Evolutionary conservation across 1,284 basidiomycete species (phyloP), one percentile per base, ranked within the genome.

Genomic region (Sphagnurus paluster): DNA sequence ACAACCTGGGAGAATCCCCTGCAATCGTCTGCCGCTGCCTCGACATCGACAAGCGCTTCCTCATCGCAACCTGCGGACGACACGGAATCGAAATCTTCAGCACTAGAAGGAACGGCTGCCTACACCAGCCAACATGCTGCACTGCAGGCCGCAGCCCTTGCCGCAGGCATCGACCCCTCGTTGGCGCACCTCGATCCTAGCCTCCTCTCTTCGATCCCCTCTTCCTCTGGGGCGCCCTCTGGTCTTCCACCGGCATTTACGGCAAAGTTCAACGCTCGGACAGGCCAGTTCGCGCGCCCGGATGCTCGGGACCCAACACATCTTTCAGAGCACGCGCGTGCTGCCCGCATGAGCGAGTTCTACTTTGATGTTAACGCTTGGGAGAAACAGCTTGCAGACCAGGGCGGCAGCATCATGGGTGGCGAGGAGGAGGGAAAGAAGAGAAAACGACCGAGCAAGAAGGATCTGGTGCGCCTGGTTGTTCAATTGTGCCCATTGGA

Each of bases 1-100:
- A 93, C 91, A 26, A 94, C 93, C 17, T 95, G 93, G 93, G 74
- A 74, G 30, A 95, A 95, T 61, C 92, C 92, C 5, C 75, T 95
- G 29, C 70, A 79, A 45, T 65, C 71, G 7, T 52, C 61, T 33
- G 9, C 56, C 43, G 20, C 42, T 17, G 23, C 64, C 42, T 40
- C 65, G 20, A 33, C 63, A 9, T 33, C 29, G 29, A 14, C 6
- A 10, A 5, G 13, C 38, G 56, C 68, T 3, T 26, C 48, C 24
- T 41, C 49, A 30, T 28, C 16, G 28, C 35, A 16, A 19, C 39
- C 6, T 26, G 33, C 19, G n/a, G 30, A 30, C 11, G 7, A n/a
- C 14, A 23, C 42, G 21, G 28, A 25, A 46, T 56, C 24, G 19
- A 62, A 21, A 49, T 60, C 13, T 49, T 60, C 39, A 36, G 53